Conservation (phyloP, 441 rosid species). For the Pelargonium fulgidum region DNA sequence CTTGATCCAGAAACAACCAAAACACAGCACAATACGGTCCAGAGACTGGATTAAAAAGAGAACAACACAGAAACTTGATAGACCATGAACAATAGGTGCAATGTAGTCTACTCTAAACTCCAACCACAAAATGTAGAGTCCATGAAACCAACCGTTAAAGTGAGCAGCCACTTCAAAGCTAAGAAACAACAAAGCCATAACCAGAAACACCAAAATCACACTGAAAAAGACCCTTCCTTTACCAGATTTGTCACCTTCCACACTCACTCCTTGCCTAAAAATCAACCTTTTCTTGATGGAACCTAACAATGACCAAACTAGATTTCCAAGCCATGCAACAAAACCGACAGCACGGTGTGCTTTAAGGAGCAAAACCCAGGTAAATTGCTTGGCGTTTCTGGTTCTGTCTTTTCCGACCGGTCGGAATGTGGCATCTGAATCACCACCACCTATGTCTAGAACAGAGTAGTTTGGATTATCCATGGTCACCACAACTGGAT, state of each 20-base stretch:
- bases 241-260: slow-evolving; percentile 57
- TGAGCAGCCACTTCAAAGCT: slow-evolving; percentile 70
- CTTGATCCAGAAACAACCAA: slow-evolving; percentile 91
- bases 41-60: slow-evolving; percentile 74
- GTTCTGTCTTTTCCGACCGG: slow-evolving; percentile 77
- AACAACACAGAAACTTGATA: slow-evolving; percentile 62
- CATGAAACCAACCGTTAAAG: slow-evolving; percentile 52
- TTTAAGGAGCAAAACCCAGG: slow-evolving; percentile 85
- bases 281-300: slow-evolving; percentile 63
- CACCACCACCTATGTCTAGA: slow-evolving; percentile 54
- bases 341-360: slow-evolving; percentile 84
- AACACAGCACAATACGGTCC: slow-evolving; percentile 67
- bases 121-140: slow-evolving; percentile 57
- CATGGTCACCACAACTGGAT: slow-evolving; percentile 84
- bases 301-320: slow-evolving; percentile 76
- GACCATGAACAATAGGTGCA: slow-evolving; percentile 57
- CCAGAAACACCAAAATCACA: slow-evolving; percentile 50
- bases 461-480: slow-evolving; percentile 77
- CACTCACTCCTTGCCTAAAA: slow-evolving; percentile 46
- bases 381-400: slow-evolving; percentile 80
- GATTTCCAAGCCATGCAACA: slow-evolving; percentile 62
- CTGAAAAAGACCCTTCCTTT: slow-evolving; percentile 58
- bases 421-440: slow-evolving; percentile 73
- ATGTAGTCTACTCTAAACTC: slow-evolving; percentile 56
- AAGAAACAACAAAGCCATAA: slow-evolving; percentile 39